Percentiles rank a stretch among this genome's conserved stretches.
phyloP scores from a whole-genome alignment of 495 filamentous ascomycete species.

The Penicillium canescens region DNA sequence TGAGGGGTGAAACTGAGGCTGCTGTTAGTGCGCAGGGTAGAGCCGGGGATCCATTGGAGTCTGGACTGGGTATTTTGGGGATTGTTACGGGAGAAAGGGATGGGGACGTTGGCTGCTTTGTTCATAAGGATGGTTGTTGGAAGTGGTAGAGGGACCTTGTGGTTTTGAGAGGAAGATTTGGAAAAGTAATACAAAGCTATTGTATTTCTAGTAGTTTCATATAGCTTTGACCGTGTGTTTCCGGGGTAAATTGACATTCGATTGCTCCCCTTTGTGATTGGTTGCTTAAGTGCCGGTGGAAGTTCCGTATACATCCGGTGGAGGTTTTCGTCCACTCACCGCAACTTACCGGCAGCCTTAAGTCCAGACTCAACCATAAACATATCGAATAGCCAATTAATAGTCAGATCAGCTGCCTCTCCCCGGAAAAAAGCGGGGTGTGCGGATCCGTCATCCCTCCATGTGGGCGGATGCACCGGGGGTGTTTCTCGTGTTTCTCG shows the following conservation, averaged over 20 bases:
- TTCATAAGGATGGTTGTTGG: constrained; percentile 23
- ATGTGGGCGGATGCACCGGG: not conserved
- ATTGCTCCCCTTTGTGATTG: not conserved
- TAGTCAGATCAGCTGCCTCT: not conserved
- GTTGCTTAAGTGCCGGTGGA: constrained; percentile 1
- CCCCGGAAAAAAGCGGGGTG: constrained; percentile 3
- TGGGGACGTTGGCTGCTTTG: constrained; percentile 27
- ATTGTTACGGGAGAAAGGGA: constrained; percentile 33
- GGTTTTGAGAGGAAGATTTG: too few species aligned
- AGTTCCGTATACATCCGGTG: not conserved
- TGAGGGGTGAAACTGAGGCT: constrained; percentile 29
- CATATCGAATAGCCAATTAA: not conserved
- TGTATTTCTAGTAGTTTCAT: too few species aligned
- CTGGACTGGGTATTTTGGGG: constrained; percentile 23
- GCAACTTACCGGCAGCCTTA: not conserved
- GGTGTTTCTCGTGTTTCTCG: not conserved
- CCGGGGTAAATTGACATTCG: not conserved
- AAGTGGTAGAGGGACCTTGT: constrained; percentile 10
- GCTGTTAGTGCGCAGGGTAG: constrained; percentile 14
- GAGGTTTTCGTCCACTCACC: constrained; percentile 1
- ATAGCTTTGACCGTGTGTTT: not conserved
- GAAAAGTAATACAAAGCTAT: too few species aligned
- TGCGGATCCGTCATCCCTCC: not conserved
- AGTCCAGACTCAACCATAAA: not conserved
- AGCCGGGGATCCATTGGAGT: constrained; percentile 30